A percentile compares a stretch with the other conserved stretches of the same genome.
Evolutionary conservation across 2,329 filamentous ascomycete genomes (phyloP).

Genomic region (Polychaeton citri): DNA sequence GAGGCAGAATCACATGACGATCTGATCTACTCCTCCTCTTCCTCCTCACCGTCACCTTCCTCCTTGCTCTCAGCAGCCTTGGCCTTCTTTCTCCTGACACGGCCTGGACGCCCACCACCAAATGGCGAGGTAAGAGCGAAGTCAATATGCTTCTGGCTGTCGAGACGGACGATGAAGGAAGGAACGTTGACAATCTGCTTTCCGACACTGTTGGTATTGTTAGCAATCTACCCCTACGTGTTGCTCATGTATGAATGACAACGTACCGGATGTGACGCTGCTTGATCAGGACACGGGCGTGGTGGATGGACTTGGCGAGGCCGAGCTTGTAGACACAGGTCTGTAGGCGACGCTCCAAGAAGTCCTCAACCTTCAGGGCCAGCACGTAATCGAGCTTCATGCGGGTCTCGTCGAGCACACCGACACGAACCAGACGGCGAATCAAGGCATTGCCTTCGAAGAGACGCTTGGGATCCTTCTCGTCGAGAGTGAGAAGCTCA

Average conservation of each 20-base stretch:
- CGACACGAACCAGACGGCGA: conserved; percentile 98
- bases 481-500: conserved; percentile 98
- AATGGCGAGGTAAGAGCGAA: conserved; percentile 96
- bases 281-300: conserved; percentile 98
- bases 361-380: conserved; percentile 98
- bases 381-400: conserved; percentile 99
- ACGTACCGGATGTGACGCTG: conserved; percentile 87
- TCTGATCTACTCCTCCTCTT: conserved; percentile 44
- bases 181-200: conserved; percentile 99
- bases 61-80: conserved; percentile 82
- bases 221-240: conserved; percentile 5
- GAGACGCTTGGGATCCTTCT: conserved; percentile 99
- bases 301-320: conserved; percentile 99
- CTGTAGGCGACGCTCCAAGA: conserved; percentile 99
- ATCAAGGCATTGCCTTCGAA: conserved; percentile 99
- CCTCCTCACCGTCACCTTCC: conserved; percentile 71
- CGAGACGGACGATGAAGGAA: conserved; percentile 97
- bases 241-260: conserved; percentile 2
- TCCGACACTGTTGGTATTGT: conserved; percentile 53
- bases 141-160: conserved; percentile 99
- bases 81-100: conserved; percentile 99
- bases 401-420: conserved; percentile 99
- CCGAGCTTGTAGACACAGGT: conserved; percentile 99
- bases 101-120: conserved; percentile 89
- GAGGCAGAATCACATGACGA: background rate